Percentiles rank a stretch among this genome's conserved stretches.
Evolutionary conservation across 75 land plant genomes (phyloP).

Genomic region (Pinus tabuliformis): DNA sequence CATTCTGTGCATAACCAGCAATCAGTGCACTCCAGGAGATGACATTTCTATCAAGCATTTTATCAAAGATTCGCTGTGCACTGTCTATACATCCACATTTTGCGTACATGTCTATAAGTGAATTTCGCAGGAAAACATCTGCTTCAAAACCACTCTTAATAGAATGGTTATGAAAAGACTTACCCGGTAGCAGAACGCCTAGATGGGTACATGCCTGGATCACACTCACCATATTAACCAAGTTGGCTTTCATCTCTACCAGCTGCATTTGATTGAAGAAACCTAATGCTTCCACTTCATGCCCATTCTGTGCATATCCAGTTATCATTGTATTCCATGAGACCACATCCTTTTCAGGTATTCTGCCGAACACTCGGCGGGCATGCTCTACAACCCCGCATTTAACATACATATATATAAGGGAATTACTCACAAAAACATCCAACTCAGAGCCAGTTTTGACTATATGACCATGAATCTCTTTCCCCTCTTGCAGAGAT

Average conservation of each 20-base stretch:
- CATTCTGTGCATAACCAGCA: constrained; percentile 6
- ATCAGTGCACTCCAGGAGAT: constrained; percentile 70
- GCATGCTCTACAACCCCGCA: constrained; percentile 36
- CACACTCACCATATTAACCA: constrained; percentile 55
- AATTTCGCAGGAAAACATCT: constrained; percentile 36
- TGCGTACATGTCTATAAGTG: constrained; percentile 67
- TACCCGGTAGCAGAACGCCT: constrained; percentile 38
- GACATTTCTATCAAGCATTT: constrained; percentile 33
- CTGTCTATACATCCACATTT: constrained; percentile 50
- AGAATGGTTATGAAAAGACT: constrained; percentile 27
- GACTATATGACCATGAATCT: constrained; percentile 41
- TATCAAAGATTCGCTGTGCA: constrained; percentile 47
- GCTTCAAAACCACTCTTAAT: constrained; percentile 29
- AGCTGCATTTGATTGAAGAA: constrained; percentile 40
- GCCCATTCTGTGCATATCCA: constrained; percentile 46
- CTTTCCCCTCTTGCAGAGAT: constrained; percentile 11
- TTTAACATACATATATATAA: constrained; percentile 39
- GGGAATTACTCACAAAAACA: constrained; percentile 45
- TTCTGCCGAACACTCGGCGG: constrained; percentile 39
- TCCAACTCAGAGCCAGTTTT: constrained; percentile 35
- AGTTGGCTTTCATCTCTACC: constrained; percentile 37
- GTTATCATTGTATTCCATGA: constrained; percentile 70
- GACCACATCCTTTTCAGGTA: constrained; percentile 46
- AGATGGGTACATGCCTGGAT: constrained; percentile 42
- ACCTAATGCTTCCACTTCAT: constrained; percentile 23